These are phyloP conservation scores for Fusarium citri DNA, from an alignment of 2,329 filamentous ascomycete genomes.

Conservation along the genomic window DNA sequence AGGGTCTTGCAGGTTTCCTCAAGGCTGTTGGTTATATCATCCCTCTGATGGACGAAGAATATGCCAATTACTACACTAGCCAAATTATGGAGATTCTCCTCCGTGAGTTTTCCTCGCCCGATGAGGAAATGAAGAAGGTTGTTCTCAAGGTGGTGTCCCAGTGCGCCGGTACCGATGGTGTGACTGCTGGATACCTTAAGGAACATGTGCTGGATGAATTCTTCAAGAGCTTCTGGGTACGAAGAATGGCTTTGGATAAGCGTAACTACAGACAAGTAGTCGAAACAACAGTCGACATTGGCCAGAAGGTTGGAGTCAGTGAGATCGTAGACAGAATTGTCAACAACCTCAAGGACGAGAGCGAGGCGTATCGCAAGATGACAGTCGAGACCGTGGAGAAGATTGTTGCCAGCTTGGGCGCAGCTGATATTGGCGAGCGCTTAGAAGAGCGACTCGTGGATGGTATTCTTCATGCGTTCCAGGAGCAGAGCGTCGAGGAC, in stretches of 20 bases:
- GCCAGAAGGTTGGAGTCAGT: conserved; percentile 96
- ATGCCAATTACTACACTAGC: conserved; percentile 98
- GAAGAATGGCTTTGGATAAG: conserved; percentile 96
- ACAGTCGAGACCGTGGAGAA: conserved; percentile 98
- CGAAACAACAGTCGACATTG: conserved; percentile 96
- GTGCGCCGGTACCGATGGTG: conserved; percentile 92
- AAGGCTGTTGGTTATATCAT: conserved; percentile 99
- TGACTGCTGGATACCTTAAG: conserved; percentile 93
- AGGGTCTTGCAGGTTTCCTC: conserved; percentile 93
- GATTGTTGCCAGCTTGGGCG: conserved; percentile 90
- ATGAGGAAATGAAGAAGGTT: conserved; percentile 99
- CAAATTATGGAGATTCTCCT: conserved; percentile 99
- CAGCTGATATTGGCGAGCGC: conserved; percentile 91
- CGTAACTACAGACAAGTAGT: conserved; percentile 98
- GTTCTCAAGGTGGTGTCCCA: conserved; percentile 97
- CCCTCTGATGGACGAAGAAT: conserved; percentile 98
- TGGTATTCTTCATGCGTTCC: conserved; percentile 94
- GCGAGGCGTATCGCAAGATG: conserved; percentile 98
- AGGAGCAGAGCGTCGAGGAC: conserved; percentile 97
- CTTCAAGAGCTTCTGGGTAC: conserved; percentile 99
- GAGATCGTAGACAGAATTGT: conserved; percentile 96
- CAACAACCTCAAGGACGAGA: conserved; percentile 96
- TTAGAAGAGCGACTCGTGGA: conserved; percentile 95
- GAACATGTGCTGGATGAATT: conserved; percentile 96
- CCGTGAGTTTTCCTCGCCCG: conserved; percentile 94